These are phyloP conservation scores for Saccharomycopsis vini DNA, from an alignment of 805 yeast genomes.

Conservation along the genomic window DNA sequence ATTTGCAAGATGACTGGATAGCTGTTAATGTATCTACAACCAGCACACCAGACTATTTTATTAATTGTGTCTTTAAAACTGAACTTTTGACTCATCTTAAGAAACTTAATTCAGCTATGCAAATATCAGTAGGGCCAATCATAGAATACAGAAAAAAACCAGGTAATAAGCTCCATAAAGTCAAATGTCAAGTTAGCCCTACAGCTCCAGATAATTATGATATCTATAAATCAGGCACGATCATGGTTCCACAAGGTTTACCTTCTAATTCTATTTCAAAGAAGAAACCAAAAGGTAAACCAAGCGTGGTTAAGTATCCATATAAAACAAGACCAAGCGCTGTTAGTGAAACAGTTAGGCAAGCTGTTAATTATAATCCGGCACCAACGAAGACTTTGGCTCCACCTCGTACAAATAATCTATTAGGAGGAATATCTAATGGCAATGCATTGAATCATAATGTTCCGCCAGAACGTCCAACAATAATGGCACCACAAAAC, in stretches of 20 bases:
- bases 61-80: constrained; percentile 80
- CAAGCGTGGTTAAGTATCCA: constrained; percentile 20
- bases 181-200: constrained; percentile 57
- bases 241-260: constrained; percentile 69
- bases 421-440: too few relatives aligned
- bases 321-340: constrained; percentile 18
- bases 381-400: constrained; percentile 20
- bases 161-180: constrained; percentile 61
- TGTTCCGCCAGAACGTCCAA: constrained; percentile 26
- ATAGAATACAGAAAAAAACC: constrained; percentile 87
- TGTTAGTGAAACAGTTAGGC: constrained; percentile 11
- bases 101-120: constrained; percentile 46
- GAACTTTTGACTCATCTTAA: constrained; percentile 74
- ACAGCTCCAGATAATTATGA: constrained; percentile 64
- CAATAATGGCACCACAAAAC: too few relatives aligned
- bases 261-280: constrained; percentile 67
- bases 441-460: constrained; percentile 17
- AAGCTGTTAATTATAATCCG: constrained; percentile 14
- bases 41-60: constrained; percentile 66
- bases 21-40: constrained; percentile 45
- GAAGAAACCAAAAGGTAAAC: constrained; percentile 61
- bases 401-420: constrained; percentile 15
- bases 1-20: constrained; percentile 86
- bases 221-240: constrained; percentile 78
- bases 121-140: constrained; percentile 59